A percentile compares a stretch with the other conserved stretches of the same genome.
phyloP scores from a whole-genome alignment of 768 basidiomycete genomes.

The Lentinus brumalis region DNA sequence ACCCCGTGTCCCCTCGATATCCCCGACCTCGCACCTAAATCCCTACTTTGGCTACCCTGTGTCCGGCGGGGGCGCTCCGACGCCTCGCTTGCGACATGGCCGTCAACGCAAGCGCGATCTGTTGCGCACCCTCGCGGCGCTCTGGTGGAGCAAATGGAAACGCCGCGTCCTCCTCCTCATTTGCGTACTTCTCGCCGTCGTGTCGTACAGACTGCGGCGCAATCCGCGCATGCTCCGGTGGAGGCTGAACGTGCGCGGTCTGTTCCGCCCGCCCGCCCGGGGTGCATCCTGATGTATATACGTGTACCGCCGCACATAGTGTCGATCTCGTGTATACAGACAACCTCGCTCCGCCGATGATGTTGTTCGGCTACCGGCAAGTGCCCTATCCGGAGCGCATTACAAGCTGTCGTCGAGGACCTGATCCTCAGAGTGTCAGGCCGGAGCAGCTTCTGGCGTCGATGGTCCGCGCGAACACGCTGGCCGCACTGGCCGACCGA shows the following conservation, averaged over 20 bases:
- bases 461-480: too few species aligned
- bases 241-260: constrained; percentile 1
- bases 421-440: too few species aligned
- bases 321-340: background rate
- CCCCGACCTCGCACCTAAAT: constrained; percentile 63
- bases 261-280: background rate
- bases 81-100: constrained; percentile 55
- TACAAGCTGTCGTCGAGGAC: too few species aligned
- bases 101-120: constrained; percentile 73
- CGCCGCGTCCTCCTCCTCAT: constrained; percentile 27
- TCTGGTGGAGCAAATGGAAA: constrained; percentile 73
- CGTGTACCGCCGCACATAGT: background rate
- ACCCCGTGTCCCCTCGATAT: constrained; percentile 29
- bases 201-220: constrained; percentile 24
- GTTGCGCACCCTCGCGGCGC: constrained; percentile 54
- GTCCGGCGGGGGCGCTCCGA: constrained; percentile 32
- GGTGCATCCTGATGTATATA: constrained; percentile 1
- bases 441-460: too few species aligned
- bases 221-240: constrained; percentile 5
- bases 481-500: too few species aligned
- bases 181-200: constrained; percentile 38
- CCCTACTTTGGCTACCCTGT: constrained; percentile 79
- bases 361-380: too few species aligned
- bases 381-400: background rate
- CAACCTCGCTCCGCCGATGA: too few species aligned